Evolutionary conservation across 1,284 basidiomycete species (phyloP).

Genomic region (Puccinia triticina): DNA sequence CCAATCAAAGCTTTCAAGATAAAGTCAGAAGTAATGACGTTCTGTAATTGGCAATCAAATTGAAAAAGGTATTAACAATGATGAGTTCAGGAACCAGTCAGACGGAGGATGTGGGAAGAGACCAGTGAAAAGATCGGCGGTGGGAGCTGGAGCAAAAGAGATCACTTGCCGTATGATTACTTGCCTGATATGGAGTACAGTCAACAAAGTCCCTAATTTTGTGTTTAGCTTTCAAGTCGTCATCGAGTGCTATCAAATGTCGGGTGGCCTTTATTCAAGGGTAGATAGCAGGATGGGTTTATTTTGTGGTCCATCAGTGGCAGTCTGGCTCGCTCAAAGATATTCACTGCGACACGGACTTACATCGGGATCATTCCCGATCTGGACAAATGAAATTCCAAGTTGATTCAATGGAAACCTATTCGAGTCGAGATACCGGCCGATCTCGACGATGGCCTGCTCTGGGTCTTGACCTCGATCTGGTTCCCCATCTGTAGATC

Average conservation of each 20-base stretch:
- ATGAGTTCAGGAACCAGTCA: not conserved
- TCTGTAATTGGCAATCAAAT: not conserved
- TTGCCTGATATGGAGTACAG: conserved; percentile 54
- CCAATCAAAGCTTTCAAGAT: conserved; percentile 54
- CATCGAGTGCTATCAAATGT: conserved; percentile 52
- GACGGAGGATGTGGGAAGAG: not conserved
- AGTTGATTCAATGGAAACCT: conserved; percentile 40
- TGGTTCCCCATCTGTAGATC: conserved; percentile 35
- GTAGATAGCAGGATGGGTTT: not conserved
- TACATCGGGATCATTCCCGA: conserved; percentile 52
- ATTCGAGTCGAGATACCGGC: conserved; percentile 19
- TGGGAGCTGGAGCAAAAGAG: not conserved
- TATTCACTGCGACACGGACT: not conserved
- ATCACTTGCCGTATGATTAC: conserved; percentile 51
- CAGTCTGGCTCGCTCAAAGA: not conserved
- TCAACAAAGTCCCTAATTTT: conserved; percentile 55
- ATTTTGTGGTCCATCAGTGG: not conserved
- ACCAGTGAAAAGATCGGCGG: conserved; percentile 8
- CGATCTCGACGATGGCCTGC: conserved; percentile 43
- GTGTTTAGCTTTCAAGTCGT: conserved; percentile 52
- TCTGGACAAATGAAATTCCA: conserved; percentile 54
- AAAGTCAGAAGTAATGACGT: conserved; percentile 49
- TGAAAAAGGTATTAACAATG: not conserved
- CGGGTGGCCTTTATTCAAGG: conserved; percentile 25
- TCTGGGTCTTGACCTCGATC: conserved; percentile 49